Evolutionary conservation across 2,329 filamentous ascomycete species (phyloP).

Genomic region (Chrysoporthe puriensis): DNA sequence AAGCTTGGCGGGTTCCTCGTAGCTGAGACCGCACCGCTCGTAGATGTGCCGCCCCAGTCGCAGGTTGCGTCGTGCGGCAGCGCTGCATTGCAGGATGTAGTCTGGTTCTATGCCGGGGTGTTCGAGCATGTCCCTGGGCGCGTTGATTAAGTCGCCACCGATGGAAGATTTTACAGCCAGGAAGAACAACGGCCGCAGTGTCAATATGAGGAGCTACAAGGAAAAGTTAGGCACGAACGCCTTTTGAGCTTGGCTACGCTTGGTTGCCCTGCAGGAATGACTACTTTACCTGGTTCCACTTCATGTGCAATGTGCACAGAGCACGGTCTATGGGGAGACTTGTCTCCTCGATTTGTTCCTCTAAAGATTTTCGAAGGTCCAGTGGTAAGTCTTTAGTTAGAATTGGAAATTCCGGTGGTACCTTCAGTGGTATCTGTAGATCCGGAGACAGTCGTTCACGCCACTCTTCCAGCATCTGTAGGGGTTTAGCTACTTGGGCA

Average conservation of each 20-base stretch:
- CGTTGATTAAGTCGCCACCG: slow-evolving; percentile 42
- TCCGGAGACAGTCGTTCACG: slow-evolving; percentile 31
- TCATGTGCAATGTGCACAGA: slow-evolving; percentile 52
- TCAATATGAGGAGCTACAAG: slow-evolving; percentile 51
- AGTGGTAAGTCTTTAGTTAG: slow-evolving; percentile 29
- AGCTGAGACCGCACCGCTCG: slow-evolving; percentile 31
- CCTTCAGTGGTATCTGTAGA: slow-evolving; percentile 41
- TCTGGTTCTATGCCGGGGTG: slow-evolving; percentile 35
- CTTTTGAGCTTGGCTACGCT: neutral
- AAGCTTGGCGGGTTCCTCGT: slow-evolving; percentile 42
- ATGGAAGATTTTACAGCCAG: slow-evolving; percentile 51
- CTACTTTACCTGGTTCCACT: slow-evolving; percentile 46
- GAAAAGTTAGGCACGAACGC: neutral
- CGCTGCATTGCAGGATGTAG: slow-evolving; percentile 43
- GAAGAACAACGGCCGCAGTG: slow-evolving; percentile 53
- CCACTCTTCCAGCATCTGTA: slow-evolving; percentile 46
- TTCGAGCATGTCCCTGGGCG: slow-evolving; percentile 35
- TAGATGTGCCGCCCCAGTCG: slow-evolving; percentile 44
- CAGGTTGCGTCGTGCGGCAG: slow-evolving; percentile 51
- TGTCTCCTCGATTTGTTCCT: neutral
- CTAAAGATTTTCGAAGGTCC: slow-evolving; percentile 31
- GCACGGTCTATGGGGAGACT: slow-evolving; percentile 42
- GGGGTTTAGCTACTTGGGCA: slow-evolving; percentile 44
- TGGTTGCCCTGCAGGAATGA: neutral
- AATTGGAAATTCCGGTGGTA: slow-evolving; percentile 35